Evolutionary conservation across 495 filamentous ascomycete genomes (phyloP), one percentile per base, ranked within the genome.

Genomic region (Parmelia sp.): DNA sequence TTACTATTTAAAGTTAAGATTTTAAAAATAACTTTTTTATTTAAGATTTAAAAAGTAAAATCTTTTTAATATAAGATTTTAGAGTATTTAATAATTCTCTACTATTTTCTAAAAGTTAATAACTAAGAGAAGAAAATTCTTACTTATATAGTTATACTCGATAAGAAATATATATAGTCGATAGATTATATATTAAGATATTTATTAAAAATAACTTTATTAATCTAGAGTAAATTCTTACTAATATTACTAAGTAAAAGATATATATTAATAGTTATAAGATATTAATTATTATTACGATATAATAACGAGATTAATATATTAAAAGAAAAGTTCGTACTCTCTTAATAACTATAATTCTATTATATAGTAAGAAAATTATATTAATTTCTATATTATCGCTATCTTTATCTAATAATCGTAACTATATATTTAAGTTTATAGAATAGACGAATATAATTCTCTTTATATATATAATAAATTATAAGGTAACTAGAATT

Each of bases 131-230:
- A 42, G 11, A 35, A 51, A 21, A 23, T 55, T n/a, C 7, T 62
- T 5, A 36, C 14, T n/a, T n/a, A n/a, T n/a, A n/a, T n/a, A n/a
- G n/a, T 6, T 62, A 62, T 37, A 51, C 35, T 33, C 27, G 29
- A 11, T 33, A 45, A 33, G 45, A 62, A n/a, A 9, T 62, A 21
- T 25, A 62, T 55, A 8, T 62, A 9, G 45, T 62, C 39, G 39
- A 62, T 36, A 55, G 56, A 23, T 3, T 62, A 1, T 5, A 29
- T 9, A 33, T 33, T 0, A 62, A 55, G 23, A 62, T 62, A 25
- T 37, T 62, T n/a, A 53, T 62, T 19, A 11, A 36, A 1, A 62
- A 62, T 21, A 23, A 62, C 56, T 44, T 62, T 37, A 17, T 62
- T n/a, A 17, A 29, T 15, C 23, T 37, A 36, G 29, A 62, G 27